Evolutionary conservation across 108 stramenopile species (phyloP), one percentile per base, ranked within the genome.

Genomic region (Pseudonitzschia multiseries): DNA sequence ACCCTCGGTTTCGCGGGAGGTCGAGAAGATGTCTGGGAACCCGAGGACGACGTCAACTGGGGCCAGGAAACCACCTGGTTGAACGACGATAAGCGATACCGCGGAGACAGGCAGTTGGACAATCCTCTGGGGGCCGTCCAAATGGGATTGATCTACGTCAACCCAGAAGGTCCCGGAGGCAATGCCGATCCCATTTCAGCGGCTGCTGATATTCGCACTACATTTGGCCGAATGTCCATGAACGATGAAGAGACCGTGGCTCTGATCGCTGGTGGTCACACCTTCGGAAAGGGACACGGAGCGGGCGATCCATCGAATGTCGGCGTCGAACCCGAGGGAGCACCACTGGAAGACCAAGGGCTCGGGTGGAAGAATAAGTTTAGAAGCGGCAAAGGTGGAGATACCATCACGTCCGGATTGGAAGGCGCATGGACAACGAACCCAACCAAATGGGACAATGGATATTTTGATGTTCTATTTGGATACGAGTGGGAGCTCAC

Each of bases 131-230:
- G 83, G 42, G 90, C 90, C 15, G 84, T 84, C 2, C 83, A 89
- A 60, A 92, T 92, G 90, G 90, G 90, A 9, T 70, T 91, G 27
- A 90, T 94, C 41, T 91, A 91, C 72, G 93, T 94, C 65, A 91
- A 93, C 76, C 89, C 93, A 9, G 88, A 89, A 79, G 93, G 91
- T 56, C 93, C 89, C 0, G 76, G 82, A 13, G 83, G 89, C 15
- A 79, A 85, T 68, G 82, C 90, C 9, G 87, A 89, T 71, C 89
- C 89, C 22, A 63, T 83, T 14, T 79, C 76, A 4, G 79, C 87
- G 4, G 93, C 89, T 40, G 77, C 72, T 28, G 85, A 94, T 69
- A 91, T 94, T 65, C 88, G 91, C 44, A 81, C 81, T 31, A 92
- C 90, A 42, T 92, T 92, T 62, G 73, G 72, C 17, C 80, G 88